A percentile compares a stretch with the other conserved stretches of the same genome.
phyloP scores from a whole-genome alignment of 352 stramenopile species.

The Phytopythium litorale region DNA sequence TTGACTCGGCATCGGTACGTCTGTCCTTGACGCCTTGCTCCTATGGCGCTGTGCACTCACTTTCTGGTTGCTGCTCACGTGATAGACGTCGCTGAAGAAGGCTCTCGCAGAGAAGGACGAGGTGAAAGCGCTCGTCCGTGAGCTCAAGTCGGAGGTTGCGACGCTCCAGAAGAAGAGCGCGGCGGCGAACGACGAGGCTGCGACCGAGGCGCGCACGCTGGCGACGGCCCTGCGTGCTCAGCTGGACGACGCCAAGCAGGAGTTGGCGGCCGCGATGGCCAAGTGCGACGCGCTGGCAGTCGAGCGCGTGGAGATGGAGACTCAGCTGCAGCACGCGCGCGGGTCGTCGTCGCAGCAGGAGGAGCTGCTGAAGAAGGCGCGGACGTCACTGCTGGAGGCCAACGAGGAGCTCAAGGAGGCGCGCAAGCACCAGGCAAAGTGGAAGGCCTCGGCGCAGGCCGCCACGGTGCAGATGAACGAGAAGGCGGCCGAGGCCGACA shows the following conservation, averaged over 20 bases:
- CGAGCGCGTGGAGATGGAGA: conserved; percentile 23
- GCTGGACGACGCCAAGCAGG: conserved; percentile 26
- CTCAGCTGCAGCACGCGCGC: conserved; percentile 41
- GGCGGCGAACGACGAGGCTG: conserved; percentile 26
- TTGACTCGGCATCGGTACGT: conserved; percentile 4
- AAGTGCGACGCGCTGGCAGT: conserved; percentile 30
- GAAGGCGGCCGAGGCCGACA: conserved; percentile 66
- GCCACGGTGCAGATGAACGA: conserved; percentile 60
- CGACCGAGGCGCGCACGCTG: conserved; percentile 18
- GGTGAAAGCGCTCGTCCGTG: conserved; percentile 19
- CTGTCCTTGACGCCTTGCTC: background rate
- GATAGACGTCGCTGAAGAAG: conserved; percentile 15
- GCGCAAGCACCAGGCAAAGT: conserved; percentile 59
- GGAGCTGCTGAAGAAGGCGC: conserved; percentile 69
- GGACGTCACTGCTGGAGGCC: conserved; percentile 52
- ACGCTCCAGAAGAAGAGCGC: conserved; percentile 35
- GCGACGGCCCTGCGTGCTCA: conserved; percentile 31
- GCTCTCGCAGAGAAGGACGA: conserved; percentile 46
- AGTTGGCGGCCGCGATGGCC: conserved; percentile 27
- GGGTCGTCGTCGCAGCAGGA: conserved; percentile 41
- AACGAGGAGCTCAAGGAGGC: conserved; percentile 81
- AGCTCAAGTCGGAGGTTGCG: conserved; percentile 56
- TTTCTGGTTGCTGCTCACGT: background rate
- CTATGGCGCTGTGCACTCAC: background rate
- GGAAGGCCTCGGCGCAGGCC: conserved; percentile 62